phyloP scores from a whole-genome alignment of 495 filamentous ascomycete genomes.

The Penicillium steckii region DNA sequence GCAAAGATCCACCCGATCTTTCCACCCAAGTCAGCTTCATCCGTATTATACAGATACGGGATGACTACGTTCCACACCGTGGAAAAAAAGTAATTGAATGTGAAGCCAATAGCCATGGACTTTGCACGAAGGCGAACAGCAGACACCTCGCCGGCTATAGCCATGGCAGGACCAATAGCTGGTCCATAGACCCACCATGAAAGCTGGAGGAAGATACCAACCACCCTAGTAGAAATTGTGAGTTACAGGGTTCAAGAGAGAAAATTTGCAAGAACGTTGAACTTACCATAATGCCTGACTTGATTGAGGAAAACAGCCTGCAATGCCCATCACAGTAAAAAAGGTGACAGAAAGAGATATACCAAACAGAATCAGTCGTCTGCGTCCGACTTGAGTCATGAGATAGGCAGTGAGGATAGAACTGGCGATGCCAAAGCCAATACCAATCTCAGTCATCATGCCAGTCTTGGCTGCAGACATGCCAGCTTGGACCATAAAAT shows the following conservation, averaged over 20 bases:
- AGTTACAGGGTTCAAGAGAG: neutral
- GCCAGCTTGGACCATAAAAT: constrained; percentile 25
- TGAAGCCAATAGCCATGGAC: constrained; percentile 24
- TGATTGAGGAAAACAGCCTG: constrained; percentile 16
- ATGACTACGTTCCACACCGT: constrained; percentile 16
- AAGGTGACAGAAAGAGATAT: constrained; percentile 14
- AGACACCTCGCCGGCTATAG: constrained; percentile 27
- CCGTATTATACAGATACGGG: constrained; percentile 28
- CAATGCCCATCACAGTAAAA: constrained; percentile 24
- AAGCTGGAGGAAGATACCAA: constrained; percentile 17
- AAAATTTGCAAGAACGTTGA: neutral
- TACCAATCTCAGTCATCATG: constrained; percentile 25
- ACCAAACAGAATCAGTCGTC: constrained; percentile 20
- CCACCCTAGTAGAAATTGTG: neutral
- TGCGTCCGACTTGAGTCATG: constrained; percentile 19
- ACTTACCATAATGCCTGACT: constrained; percentile 18
- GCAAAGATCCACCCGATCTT: constrained; percentile 30
- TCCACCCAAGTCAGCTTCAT: constrained; percentile 26
- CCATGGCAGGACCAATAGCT: constrained; percentile 20
- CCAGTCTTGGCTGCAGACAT: constrained; percentile 12
- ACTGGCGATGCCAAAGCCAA: constrained; percentile 19
- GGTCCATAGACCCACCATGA: constrained; percentile 19
- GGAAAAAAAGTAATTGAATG: constrained; percentile 23
- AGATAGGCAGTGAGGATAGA: constrained; percentile 16
- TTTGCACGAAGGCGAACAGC: constrained; percentile 26